Evolutionary conservation across 2,329 filamentous ascomycete genomes (phyloP).

Genomic region (Teratosphaeria pseudoeucalypti): DNA sequence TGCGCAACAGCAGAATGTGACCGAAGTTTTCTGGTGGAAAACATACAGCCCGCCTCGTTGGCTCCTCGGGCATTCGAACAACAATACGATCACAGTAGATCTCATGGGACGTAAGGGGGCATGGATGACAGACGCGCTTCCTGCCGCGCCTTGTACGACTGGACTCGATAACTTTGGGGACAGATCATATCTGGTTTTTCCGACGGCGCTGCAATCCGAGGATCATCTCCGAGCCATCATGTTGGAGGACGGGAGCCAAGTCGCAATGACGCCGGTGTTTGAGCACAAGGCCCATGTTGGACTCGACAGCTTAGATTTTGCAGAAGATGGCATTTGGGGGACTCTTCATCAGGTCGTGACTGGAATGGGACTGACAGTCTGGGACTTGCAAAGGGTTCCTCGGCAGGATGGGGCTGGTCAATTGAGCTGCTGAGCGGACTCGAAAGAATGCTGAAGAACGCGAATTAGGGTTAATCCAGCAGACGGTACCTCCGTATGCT

Average conservation of each 20-base stretch:
- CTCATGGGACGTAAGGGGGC: slow-evolving; percentile 56
- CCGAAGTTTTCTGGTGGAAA: slow-evolving; percentile 72
- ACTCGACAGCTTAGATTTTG: slow-evolving; percentile 71
- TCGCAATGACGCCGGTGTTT: slow-evolving; percentile 40
- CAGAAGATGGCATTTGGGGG: slow-evolving; percentile 62
- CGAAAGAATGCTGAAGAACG: neutral
- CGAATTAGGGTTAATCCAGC: neutral
- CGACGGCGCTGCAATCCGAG: neutral
- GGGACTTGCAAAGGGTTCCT: slow-evolving; percentile 6
- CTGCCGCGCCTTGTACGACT: slow-evolving; percentile 65
- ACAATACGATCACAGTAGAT: slow-evolving; percentile 59
- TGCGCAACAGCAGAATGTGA: slow-evolving; percentile 55
- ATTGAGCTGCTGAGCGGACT: neutral
- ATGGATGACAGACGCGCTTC: slow-evolving; percentile 38
- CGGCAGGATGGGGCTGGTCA: neutral
- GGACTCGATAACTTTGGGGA: slow-evolving; percentile 37
- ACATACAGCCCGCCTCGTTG: slow-evolving; percentile 74
- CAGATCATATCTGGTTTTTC: neutral
- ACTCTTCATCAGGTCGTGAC: slow-evolving; percentile 54
- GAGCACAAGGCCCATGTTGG: slow-evolving; percentile 58
- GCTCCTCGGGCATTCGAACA: slow-evolving; percentile 67
- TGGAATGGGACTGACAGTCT: slow-evolving; percentile 36
- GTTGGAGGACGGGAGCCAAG: neutral
- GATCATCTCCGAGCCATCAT: neutral
- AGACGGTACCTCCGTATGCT: no score